Evolutionary conservation across 139 green algal genomes (phyloP), one percentile per base, ranked within the genome.

Genomic region (Micractinium conductrix): DNA sequence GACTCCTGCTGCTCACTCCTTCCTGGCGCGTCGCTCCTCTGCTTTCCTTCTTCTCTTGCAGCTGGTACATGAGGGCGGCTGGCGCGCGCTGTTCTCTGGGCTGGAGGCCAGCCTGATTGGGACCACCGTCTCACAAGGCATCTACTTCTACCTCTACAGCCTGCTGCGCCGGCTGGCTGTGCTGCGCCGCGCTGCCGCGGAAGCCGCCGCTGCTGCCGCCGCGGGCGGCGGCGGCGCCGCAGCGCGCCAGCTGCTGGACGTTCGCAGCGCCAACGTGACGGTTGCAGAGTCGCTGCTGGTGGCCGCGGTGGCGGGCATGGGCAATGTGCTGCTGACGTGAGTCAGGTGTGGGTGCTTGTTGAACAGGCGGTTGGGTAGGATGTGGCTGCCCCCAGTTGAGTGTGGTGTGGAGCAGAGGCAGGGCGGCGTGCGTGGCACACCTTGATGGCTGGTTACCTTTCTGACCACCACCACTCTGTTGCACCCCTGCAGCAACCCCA

Each of bases 281-380:
- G 89, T 98, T 26, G 81, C 75, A 2, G 90, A 90, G 50, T 96
- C 92, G 1, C 84, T 98, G 68, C 37, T 93, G 21, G 91, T 98
- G 50, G 95, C 95, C 1, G 88, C 90, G 19, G 53, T 95, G 50
- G 94, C 95, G 9, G 95, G 95, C 40, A 91, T 84, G 14, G 90
- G 91, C 48, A 98, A 98, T 76, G 95, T 98, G 71, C 81, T 98
- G 86, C 79, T 95, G 8, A 99, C 97, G 74, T 80, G 45, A 43
- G 74, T 2, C 2, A 24, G 21, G 70, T 21, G 70, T 16, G 70
- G 19, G n/a, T n/a, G n/a, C n/a, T n/a, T n/a, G n/a, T n/a, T n/a
- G 62, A 9, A 3, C 21, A 8, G n/a, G 14, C 4, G 9, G 63
- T 71, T 4, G 33, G 33, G n/a, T 1, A 37, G 71, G 2, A 38